Evolutionary conservation across 192 early-diverging fungal species (phyloP).

Genomic region (Coemansia aciculifera): DNA sequence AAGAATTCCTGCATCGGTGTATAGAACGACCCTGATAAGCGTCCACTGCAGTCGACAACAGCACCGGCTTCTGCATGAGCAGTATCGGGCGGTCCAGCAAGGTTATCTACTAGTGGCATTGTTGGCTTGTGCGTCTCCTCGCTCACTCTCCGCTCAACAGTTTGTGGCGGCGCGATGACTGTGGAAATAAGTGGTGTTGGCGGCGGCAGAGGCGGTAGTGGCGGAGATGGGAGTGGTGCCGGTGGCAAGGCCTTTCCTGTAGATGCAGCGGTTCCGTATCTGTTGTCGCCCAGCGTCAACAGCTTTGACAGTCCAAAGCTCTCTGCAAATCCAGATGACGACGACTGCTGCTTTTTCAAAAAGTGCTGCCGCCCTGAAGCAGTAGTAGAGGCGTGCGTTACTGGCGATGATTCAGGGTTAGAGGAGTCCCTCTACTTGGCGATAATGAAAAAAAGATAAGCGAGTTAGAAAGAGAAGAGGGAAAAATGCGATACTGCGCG

Average conservation of each 20-base stretch:
- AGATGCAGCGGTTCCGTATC: constrained; percentile 23
- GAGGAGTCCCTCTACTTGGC: constrained; percentile 32
- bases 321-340: constrained; percentile 48
- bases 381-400: constrained; percentile 5
- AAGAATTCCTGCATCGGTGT: constrained; percentile 50
- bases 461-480: background rate
- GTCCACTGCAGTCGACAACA: background rate
- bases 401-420: constrained; percentile 6
- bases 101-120: background rate
- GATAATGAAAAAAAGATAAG: background rate
- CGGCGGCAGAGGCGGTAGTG: constrained; percentile 7
- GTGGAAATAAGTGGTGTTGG: background rate
- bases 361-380: constrained; percentile 21
- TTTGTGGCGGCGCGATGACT: background rate
- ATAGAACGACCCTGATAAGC: constrained; percentile 20
- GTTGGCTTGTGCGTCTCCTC: background rate
- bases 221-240: constrained; percentile 17
- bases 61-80: constrained; percentile 1
- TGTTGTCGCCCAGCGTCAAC: constrained; percentile 32
- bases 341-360: constrained; percentile 53
- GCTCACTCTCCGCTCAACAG: background rate
- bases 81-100: background rate
- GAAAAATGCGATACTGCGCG: constrained; percentile 3
- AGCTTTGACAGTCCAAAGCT: constrained; percentile 45
- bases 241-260: constrained; percentile 44